Base-by-base conservation (phyloP, 768 basidiomycete species). In the Tricholoma hemisulphureum region DNA sequence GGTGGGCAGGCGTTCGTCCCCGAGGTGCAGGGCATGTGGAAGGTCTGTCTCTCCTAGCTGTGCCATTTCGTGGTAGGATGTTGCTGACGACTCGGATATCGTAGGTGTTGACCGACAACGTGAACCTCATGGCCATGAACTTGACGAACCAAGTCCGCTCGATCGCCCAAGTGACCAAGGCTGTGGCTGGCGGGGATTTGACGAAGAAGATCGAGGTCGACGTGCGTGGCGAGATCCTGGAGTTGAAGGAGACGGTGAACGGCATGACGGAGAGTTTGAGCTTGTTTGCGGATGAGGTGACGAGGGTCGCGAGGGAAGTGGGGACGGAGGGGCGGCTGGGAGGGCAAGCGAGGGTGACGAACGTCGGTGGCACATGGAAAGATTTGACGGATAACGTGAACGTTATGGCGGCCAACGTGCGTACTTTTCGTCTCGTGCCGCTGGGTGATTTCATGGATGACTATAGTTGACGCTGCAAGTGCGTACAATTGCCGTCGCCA, bases 351-450 rank as follows among this genome's bases (percentile, higher is more conserved):
- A 82, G 88, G 54, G 97, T 98, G 34, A 89, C 88, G 60, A 92
- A 94, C 67, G 93, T 99, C 45, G 92, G 93, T 58, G 97, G 97
- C 50, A 96, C 93, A 0, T 98, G 97, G 97, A 94, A 94, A 78
- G 91, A 94, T 69, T 78, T 98, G 75, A 95, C 95, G 50, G 93
- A 95, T 68, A 95, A 93, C 71, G 95, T 97, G 64, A 97, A 96
- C 69, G 85, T 93, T 66, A 96, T 96, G 95, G 94, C 94, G 39
- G 86, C 86, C 39, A 97, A 97, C 66, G 89, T 92, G 63, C 23
- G 14, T 79, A 13, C 32, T 29, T 45, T 41, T 11, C 45, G 49
- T 45, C 11, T 35, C n/a, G 56, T 28, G 24, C 46, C 43, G n/a
- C 13, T 2, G 56, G 11, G 26, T 5, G 21, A 7, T 24, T 51